Evolutionary conservation across 768 basidiomycete species (phyloP), one percentile per base, ranked within the genome.

Genomic region (Candolleomyces aberdarensis): DNA sequence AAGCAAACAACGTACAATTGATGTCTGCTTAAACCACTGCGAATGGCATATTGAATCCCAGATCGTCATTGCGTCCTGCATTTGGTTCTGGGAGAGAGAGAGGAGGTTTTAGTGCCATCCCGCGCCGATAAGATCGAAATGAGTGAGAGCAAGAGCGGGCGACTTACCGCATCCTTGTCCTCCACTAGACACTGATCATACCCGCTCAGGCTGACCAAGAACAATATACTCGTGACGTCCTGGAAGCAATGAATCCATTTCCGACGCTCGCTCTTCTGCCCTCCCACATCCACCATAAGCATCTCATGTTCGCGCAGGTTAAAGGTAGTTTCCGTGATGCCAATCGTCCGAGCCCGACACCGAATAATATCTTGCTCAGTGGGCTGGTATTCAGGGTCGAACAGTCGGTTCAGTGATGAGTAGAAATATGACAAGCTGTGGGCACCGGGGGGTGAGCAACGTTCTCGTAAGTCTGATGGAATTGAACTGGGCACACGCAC

Each of bases 31-130:
- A 77, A 97, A 97, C 94, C 94, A 97, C 65, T 96, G 94, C 10
- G 94, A 96, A 72, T 97, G 94, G 75, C 94, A 96, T 82, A 98
- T 96, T 46, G 94, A 94, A 67, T 98, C 95, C 89, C 95, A 98
- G 54, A 98, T 93, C n/a, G 93, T 93, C 87, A 98, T 91, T 1
- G 95, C 93, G 64, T 98, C 95, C 78, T 96, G 92, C 94, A 98
- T 96, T 87, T 96, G 95, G 70, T 98, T 98, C 90, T 95, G 68
- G 7, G 32, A 0, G 29, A 26, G 26, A 6, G 32, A 0, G 29
- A 15, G 39, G 41, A 11, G 29, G 39, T 39, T 51, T 20, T n/a
- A 17, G 62, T 62, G 60, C 29, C 61, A 59, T 19, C 36, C 36
- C 36, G 36, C 36, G 36, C 36, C 36, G 36, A 36, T 36, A 36